Base-by-base conservation (phyloP, 2,329 filamentous ascomycete species). In the Fusarium beomiforme region DNA sequence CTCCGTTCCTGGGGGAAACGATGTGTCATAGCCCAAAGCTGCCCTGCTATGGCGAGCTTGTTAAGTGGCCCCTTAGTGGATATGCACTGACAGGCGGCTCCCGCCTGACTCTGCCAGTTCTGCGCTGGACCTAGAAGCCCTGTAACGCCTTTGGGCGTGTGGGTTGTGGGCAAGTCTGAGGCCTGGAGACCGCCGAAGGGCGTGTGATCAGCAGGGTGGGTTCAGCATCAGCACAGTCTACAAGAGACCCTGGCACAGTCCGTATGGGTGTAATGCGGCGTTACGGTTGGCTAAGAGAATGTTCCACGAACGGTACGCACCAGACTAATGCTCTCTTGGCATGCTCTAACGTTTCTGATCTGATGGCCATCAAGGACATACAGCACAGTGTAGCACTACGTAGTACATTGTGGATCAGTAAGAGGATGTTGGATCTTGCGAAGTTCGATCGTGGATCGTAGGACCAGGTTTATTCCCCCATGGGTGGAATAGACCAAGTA, bases 1-100 rank as follows among this genome's bases (percentile, higher is more conserved):
- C 54, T 64, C 62, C 65, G 73, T 66, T 62, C 67, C 59, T 62
- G 51, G 66, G 59, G 65, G 64, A 74, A 73, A 73, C 69, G 67
- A 76, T 76, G 74, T 76, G 74, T 76, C 74, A 76, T 76, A 75
- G 74, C 71, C 44, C 71, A 61, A 59, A 65, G 58, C 26, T 66
- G 73, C 67, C 73, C 62, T 76, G 71, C 61, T 60, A 75, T 76
- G 74, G 70, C 54, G 72, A 76, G 73, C 73, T 76, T 75, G 74
- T 76, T 68, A 67, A 68, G 74, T 76, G 74, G 74, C 72, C 61
- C 74, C 65, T 66, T 59, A 36, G 68, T 73, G 70, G 70, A 59
- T 55, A 72, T 63, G 41, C 60, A 74, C 54, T 67, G 59, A 64
- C 59, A 73, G 71, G 64, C 67, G 67, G 58, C 63, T 75, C 61